Evolutionary conservation across 2,329 filamentous ascomycete species (phyloP), one percentile per base, ranked within the genome.

Genomic region (Trichoderma sp.): DNA sequence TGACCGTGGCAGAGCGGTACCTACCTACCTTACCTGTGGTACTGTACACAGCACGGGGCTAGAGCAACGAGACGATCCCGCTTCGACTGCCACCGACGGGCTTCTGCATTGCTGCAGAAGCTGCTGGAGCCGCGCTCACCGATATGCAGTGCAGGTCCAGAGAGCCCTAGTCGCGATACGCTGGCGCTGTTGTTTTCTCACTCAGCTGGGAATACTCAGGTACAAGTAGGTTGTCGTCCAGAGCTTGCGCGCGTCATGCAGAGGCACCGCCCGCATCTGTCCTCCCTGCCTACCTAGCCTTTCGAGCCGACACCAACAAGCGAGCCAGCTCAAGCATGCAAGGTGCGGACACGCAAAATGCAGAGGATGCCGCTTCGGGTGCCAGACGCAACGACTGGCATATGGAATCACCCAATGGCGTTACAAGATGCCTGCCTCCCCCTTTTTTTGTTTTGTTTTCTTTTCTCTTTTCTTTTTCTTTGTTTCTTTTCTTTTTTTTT

Each of bases 121-220:
- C 59, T 52, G 48, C 24, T 34, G 39, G 48, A 62, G n/a, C 24
- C 57, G 26, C 34, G 28, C 59, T 62, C 59, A 62, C 59, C 59
- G 59, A 34, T 54, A 45, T 54, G 59, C 59, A 54, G 47, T 41
- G 21, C 44, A 30, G 26, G 24, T 5, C 9, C 34, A 24, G 21
- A 15, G 6, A 28, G 43, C 56, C 56, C 21, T 24, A 30, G 19
- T 15, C 43, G 15, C 21, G 34, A 26, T 39, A 7, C 41, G 19
- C 34, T n/a, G n/a, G 34, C 34, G n/a, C 12, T 3, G 28, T 34
- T 55, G 60, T 45, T 52, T 63, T 55, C 59, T 34, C 50, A 47
- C 12, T 26, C 60, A 55, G 60, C 59, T 63, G 34, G 34, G 10
- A 10, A 39, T 39, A 39, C 34, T 14, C 14, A 39, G 34, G 34